These are phyloP conservation scores for Kuraishia cidri DNA, from an alignment of 805 yeast species.

Conservation along the genomic window DNA sequence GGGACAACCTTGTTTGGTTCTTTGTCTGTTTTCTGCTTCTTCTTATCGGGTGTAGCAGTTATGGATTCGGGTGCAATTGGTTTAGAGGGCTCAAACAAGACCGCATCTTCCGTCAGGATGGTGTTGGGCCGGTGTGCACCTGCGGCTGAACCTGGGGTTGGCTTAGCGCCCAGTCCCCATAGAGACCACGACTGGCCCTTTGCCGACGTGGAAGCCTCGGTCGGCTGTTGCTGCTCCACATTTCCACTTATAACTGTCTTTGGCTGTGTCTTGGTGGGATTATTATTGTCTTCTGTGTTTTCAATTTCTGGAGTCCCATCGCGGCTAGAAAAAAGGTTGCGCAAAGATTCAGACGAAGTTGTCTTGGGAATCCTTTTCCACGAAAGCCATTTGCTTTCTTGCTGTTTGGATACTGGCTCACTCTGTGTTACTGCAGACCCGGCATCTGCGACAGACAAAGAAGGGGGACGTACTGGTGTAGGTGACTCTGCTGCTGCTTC, in stretches of 20 bases:
- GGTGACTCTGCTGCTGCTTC: not conserved
- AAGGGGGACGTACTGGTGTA: not conserved
- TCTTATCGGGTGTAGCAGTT: not conserved
- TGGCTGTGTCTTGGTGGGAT: constrained; percentile 1
- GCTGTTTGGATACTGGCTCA: not conserved
- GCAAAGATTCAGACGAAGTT: constrained; percentile 4
- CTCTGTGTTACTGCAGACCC: not conserved
- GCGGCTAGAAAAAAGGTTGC: constrained; percentile 4
- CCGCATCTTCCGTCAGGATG: constrained; percentile 9
- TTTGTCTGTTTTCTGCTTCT: constrained; percentile 6
- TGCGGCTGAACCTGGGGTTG: not conserved
- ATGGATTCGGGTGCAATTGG: constrained; percentile 3
- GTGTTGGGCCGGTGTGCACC: not conserved
- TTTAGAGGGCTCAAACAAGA: constrained; percentile 12
- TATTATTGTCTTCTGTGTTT: not conserved
- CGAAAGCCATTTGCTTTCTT: not conserved
- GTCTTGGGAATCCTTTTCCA: not conserved
- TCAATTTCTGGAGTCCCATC: not conserved
- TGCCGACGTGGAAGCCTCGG: not conserved
- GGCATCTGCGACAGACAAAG: not conserved
- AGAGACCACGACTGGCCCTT: constrained; percentile 5
- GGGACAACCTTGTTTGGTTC: constrained; percentile 19
- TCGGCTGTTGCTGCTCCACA: not conserved
- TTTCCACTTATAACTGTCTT: constrained; percentile 3
- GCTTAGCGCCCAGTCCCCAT: not conserved